phyloP scores from a whole-genome alignment of 495 filamentous ascomycete species.

The Parmelia sp. region DNA sequence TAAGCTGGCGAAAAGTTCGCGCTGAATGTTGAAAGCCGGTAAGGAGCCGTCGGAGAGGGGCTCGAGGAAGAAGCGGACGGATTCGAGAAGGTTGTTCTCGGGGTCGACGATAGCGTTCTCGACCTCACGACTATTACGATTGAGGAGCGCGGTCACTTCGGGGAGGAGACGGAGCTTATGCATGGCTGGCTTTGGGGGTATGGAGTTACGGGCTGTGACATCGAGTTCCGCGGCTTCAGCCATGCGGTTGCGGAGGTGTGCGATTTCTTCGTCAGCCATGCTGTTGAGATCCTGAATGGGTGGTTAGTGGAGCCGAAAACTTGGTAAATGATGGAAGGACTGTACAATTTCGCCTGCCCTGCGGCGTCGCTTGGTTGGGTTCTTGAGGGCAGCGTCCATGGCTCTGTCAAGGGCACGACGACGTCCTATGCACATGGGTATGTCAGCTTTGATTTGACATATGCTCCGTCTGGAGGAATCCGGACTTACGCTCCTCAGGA shows the following conservation, averaged over 20 bases:
- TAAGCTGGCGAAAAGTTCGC: constrained; percentile 79
- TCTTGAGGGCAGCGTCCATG: constrained; percentile 82
- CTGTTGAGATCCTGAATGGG: constrained; percentile 72
- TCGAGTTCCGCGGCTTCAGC: constrained; percentile 84
- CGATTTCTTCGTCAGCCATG: constrained; percentile 83
- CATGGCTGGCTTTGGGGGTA: constrained; percentile 61
- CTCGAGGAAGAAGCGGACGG: constrained; percentile 95
- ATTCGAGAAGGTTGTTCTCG: constrained; percentile 88
- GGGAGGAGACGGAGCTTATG: constrained; percentile 94
- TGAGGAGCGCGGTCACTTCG: constrained; percentile 81
- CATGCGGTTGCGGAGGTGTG: constrained; percentile 83
- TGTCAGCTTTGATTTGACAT: constrained; percentile 27
- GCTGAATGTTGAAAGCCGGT: constrained; percentile 94
- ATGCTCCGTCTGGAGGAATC: background rate
- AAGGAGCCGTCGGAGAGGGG: constrained; percentile 87
- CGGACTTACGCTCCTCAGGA: constrained; percentile 46
- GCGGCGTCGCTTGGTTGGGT: constrained; percentile 68
- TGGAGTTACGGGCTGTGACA: constrained; percentile 66
- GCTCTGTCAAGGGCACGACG: constrained; percentile 72
- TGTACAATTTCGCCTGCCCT: constrained; percentile 85
- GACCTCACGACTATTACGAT: constrained; percentile 66
- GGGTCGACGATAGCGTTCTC: constrained; percentile 80
- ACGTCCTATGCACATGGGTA: constrained; percentile 56
- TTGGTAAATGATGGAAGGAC: constrained; percentile 17
- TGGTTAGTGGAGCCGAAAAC: constrained; percentile 22